A percentile compares a stretch with the other conserved stretches of the same genome.
phyloP scores from a whole-genome alignment of 495 filamentous ascomycete genomes.

The Bryoglossum gracile region DNA sequence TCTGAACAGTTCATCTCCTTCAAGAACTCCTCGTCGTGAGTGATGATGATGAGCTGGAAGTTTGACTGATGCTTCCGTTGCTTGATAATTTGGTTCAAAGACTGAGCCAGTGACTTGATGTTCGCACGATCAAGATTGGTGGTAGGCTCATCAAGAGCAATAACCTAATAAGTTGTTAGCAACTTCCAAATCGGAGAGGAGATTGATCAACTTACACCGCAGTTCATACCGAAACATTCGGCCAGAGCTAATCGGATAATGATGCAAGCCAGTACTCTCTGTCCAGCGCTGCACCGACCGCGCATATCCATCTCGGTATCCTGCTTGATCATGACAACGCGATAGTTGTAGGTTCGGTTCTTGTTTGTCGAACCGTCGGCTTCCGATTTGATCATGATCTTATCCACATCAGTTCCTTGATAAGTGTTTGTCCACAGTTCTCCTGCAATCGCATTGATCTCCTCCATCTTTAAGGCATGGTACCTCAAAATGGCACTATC shows the following conservation, averaged over 20 bases:
- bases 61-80: constrained; percentile 78
- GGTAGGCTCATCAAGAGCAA: constrained; percentile 95
- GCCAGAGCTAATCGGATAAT: constrained; percentile 95
- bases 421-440: constrained; percentile 97
- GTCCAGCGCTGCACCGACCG: constrained; percentile 90
- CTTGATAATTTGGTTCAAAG: constrained; percentile 82
- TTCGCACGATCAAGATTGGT: constrained; percentile 96
- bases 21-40: constrained; percentile 96
- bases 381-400: constrained; percentile 83
- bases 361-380: constrained; percentile 65
- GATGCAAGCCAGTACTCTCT: constrained; percentile 94
- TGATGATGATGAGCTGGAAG: constrained; percentile 97
- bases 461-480: constrained; percentile 94
- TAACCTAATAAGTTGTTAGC: constrained; percentile 42
- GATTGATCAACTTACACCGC: constrained; percentile 48
- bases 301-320: constrained; percentile 99
- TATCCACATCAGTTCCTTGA: constrained; percentile 95
- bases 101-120: constrained; percentile 78
- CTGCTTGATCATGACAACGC: constrained; percentile 96
- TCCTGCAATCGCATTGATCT: constrained; percentile 90
- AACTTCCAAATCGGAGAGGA: background rate
- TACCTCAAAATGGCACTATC: constrained; percentile 97
- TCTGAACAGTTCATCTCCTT: constrained; percentile 89
- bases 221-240: constrained; percentile 95
- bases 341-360: constrained; percentile 91